Conservation (phyloP, 2,329 filamentous ascomycete species). For the Colletotrichum cereale region DNA sequence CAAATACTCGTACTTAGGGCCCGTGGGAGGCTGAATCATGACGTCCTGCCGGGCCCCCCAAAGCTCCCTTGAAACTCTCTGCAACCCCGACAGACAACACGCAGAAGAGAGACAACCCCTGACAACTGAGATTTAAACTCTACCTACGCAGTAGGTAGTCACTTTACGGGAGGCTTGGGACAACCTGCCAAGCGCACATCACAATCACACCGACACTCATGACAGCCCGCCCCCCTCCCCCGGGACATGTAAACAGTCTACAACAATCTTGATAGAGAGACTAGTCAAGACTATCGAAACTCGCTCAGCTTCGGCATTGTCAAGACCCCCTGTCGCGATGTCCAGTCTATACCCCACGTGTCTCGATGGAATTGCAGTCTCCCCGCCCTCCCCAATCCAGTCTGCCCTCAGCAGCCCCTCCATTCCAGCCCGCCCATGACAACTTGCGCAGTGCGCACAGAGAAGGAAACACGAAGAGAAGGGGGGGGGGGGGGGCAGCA, state of each 20-base stretch:
- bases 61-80: constrained; percentile 1
- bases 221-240: not conserved
- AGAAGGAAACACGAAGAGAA: not conserved
- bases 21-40: not conserved
- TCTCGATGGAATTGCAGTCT: not conserved
- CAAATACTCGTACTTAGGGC: not conserved
- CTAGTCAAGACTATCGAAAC: constrained; percentile 25
- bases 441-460: not conserved
- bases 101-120: not conserved
- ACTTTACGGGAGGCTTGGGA: not conserved
- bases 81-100: not conserved
- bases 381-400: too few species aligned
- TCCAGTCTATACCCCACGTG: constrained; percentile 19
- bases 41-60: not conserved
- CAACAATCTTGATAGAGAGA: not conserved
- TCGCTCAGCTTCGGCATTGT: constrained; percentile 12
- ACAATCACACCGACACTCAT: not conserved
- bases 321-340: not conserved
- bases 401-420: not conserved
- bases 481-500: too few species aligned
- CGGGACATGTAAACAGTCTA: not conserved
- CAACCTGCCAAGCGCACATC: constrained; percentile 1
- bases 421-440: not conserved
- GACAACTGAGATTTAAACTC: constrained; percentile 4
- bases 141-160: too few species aligned